Percentiles rank a stretch among this genome's conserved stretches.
These are phyloP conservation scores for Hanseniaspora clermontiae DNA, from an alignment of 805 yeast genomes.

Conservation along the genomic window DNA sequence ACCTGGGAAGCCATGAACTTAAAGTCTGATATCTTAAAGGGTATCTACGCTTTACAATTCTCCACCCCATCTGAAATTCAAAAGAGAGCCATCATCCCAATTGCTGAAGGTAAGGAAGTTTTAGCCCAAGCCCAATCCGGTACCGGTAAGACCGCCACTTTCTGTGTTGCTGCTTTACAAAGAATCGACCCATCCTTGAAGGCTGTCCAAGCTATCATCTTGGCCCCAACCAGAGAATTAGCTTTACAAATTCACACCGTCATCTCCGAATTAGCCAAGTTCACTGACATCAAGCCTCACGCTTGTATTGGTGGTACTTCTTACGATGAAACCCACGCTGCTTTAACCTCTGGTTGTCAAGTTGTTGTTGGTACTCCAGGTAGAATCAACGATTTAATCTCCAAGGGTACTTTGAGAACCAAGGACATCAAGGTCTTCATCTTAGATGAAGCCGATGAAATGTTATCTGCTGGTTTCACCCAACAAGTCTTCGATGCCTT, in stretches of 20 bases:
- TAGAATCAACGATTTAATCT: constrained; percentile 90
- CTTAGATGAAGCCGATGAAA: constrained; percentile 97
- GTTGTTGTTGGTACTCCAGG: constrained; percentile 98
- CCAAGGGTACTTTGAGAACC: constrained; percentile 72
- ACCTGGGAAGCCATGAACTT: constrained; percentile 70
- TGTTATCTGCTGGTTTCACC: constrained; percentile 76
- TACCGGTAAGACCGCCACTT: constrained; percentile 98
- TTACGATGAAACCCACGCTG: constrained; percentile 74
- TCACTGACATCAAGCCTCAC: constrained; percentile 81
- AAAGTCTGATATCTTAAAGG: constrained; percentile 47
- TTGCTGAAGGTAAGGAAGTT: constrained; percentile 86
- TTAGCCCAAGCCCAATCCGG: constrained; percentile 99
- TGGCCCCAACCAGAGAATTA: constrained; percentile 95
- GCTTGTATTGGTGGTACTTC: constrained; percentile 97
- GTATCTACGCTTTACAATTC: constrained; percentile 81
- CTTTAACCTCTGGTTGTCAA: constrained; percentile 76
- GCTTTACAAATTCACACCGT: constrained; percentile 94
- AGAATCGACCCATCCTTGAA: constrained; percentile 59
- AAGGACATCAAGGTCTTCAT: constrained; percentile 83
- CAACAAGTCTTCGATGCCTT: constrained; percentile 90
- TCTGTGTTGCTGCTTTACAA: constrained; percentile 70
- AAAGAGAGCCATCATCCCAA: constrained; percentile 91
- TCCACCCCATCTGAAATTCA: constrained; percentile 96
- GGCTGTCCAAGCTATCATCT: constrained; percentile 81
- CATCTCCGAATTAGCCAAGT: constrained; percentile 75